Evolutionary conservation across 371 early-diverging fungal genomes (phyloP), one percentile per base, ranked within the genome.

Genomic region (Dinochytrium kinnereticum): DNA sequence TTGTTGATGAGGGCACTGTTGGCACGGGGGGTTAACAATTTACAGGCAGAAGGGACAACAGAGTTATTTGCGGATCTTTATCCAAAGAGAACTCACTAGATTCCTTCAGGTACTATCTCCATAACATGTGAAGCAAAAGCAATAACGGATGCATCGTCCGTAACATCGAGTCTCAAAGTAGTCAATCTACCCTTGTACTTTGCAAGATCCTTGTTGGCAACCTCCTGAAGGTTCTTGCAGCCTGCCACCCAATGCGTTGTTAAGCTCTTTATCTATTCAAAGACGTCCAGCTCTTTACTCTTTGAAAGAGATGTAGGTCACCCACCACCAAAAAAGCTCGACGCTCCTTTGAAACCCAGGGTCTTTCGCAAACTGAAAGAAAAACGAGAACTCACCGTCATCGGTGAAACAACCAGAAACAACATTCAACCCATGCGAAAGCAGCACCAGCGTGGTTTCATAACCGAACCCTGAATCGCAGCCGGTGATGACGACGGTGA

Each of bases 391-490:
- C 1, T 61, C 37, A 69, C 75, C 75, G 24, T 69, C 26, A 1
- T 50, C 24, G 5, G 80, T 80, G 13, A 72, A 66, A 51, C 77
- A 80, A n/a, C 72, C 71, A 0, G 80, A 70, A 53, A 64, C 71
- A 21, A 75, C 75, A 49, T 68, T 36, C 28, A 74, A 24, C n/a
- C 72, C 72, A 37, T 55, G 66, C n/a, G 31, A 10, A 34, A 72
- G 59, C 38, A 70, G 73, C 33, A 31, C 51, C 1, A 76, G 69
- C 2, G 75, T 72, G 0, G 68, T 65, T 17, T 57, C 70, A 59
- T 66, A 30, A 15, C 80, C 80, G 69, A 80, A 80, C 2, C 77
- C 80, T 37, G 75, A 74, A 67, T 80, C 80, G 51, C 72, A 79
- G 30, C 79, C 79, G 21, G 78, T 72, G 55, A 78, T 57, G 36